A percentile compares a stretch with the other conserved stretches of the same genome.
Conservation (phyloP, 2,329 filamentous ascomycete species). For the Pseudogymnoascus pannorum region DNA sequence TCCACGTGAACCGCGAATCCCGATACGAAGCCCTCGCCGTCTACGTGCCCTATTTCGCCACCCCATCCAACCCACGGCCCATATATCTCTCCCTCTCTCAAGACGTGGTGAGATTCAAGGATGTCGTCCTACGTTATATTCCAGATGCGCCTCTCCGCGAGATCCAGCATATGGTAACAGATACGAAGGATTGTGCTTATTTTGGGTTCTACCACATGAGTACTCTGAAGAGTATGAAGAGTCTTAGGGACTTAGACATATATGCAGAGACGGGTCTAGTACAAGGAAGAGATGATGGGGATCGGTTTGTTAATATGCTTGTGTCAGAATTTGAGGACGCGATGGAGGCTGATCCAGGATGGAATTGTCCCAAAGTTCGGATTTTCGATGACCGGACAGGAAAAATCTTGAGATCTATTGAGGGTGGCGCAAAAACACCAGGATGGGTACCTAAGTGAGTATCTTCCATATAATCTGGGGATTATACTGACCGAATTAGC, state of each 20-base stretch:
- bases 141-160: slow-evolving; percentile 10
- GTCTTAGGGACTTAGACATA: slow-evolving; percentile 20
- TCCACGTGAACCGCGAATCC: slow-evolving; percentile 12
- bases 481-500: not conserved
- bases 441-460: slow-evolving; percentile 17
- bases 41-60: slow-evolving; percentile 20
- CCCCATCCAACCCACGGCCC: slow-evolving; percentile 10
- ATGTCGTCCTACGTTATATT: slow-evolving; percentile 19
- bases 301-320: slow-evolving; percentile 13
- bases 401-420: slow-evolving; percentile 15
- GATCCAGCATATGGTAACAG: slow-evolving; percentile 19
- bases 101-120: slow-evolving; percentile 19
- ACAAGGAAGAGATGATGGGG: slow-evolving; percentile 10
- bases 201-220: slow-evolving; percentile 25
- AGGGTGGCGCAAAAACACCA: slow-evolving; percentile 18
- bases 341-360: slow-evolving; percentile 17
- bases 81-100: slow-evolving; percentile 19
- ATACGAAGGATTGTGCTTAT: slow-evolving; percentile 21
- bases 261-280: slow-evolving; percentile 1
- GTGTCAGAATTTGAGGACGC: slow-evolving; percentile 18
- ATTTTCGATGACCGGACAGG: slow-evolving; percentile 17
- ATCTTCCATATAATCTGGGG: not conserved
- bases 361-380: slow-evolving; percentile 21
- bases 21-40: slow-evolving; percentile 12
- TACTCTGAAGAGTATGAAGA: slow-evolving; percentile 19